Evolutionary conservation across 192 early-diverging fungal genomes (phyloP).

Genomic region (Coemansia sp.): DNA sequence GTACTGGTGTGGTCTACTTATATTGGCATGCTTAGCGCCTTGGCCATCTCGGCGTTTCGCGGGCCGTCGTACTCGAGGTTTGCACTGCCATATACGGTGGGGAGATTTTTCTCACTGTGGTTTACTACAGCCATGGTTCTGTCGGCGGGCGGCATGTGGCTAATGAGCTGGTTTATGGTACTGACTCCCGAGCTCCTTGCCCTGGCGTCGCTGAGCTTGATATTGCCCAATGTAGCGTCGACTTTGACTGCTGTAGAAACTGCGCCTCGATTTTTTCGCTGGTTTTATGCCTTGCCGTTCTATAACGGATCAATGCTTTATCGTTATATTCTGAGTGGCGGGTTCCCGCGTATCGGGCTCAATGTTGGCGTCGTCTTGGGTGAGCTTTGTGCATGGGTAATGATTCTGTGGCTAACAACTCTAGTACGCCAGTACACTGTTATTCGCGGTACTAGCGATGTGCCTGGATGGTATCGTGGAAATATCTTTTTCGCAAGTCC

Average conservation of each 20-base stretch:
- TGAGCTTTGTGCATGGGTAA: slow-evolving; percentile 28
- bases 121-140: background rate
- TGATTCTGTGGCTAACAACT: slow-evolving; percentile 29
- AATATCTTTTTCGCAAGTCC: slow-evolving; percentile 20
- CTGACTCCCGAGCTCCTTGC: slow-evolving; percentile 30
- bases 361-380: slow-evolving; percentile 50
- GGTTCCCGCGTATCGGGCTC: slow-evolving; percentile 32
- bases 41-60: slow-evolving; percentile 24
- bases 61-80: slow-evolving; percentile 9
- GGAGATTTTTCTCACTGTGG: slow-evolving; percentile 37
- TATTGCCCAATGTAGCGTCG: slow-evolving; percentile 40
- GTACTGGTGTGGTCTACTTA: background rate
- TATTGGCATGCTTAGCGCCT: slow-evolving; percentile 15
- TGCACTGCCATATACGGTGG: slow-evolving; percentile 23
- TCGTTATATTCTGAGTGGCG: slow-evolving; percentile 43
- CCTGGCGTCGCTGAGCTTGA: slow-evolving; percentile 12
- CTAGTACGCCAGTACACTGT: slow-evolving; percentile 22
- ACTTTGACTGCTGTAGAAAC: slow-evolving; percentile 37
- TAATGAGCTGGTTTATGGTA: slow-evolving; percentile 22
- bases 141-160: slow-evolving; percentile 20
- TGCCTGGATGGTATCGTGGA: slow-evolving; percentile 27
- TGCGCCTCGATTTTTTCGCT: slow-evolving; percentile 45
- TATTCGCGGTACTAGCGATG: slow-evolving; percentile 16
- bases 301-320: slow-evolving; percentile 51
- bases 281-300: slow-evolving; percentile 52